Evolutionary conservation across 768 basidiomycete species (phyloP).

Genomic region (Phaeotremella skinneri): DNA sequence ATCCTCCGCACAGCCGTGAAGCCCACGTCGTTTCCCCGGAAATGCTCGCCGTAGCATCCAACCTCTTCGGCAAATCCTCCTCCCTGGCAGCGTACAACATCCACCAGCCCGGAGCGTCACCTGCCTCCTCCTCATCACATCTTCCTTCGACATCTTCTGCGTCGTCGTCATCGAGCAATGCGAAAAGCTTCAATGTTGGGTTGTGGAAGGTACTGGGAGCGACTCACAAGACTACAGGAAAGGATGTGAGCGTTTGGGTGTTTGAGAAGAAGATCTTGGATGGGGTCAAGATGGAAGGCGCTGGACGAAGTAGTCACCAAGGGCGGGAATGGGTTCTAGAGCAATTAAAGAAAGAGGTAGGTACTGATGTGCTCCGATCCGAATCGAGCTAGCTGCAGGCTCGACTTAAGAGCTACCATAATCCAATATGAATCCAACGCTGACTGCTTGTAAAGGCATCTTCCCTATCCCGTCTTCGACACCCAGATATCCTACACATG

Average conservation of each 20-base stretch:
- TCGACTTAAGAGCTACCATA: not conserved
- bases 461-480: slow-evolving; percentile 77
- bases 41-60: slow-evolving; percentile 37
- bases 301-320: slow-evolving; percentile 13
- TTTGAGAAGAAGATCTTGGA: slow-evolving; percentile 79
- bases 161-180: not conserved
- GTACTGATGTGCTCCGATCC: slow-evolving; percentile 63
- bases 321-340: slow-evolving; percentile 73
- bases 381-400: slow-evolving; percentile 78
- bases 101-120: slow-evolving; percentile 18
- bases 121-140: slow-evolving; percentile 30
- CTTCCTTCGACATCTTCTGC: slow-evolving; percentile 11
- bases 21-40: not conserved
- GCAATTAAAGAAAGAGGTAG: slow-evolving; percentile 81
- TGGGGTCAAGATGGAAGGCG: slow-evolving; percentile 62
- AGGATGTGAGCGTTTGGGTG: slow-evolving; percentile 88
- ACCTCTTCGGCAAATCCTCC: slow-evolving; percentile 31
- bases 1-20: too few species aligned
- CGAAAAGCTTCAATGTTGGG: slow-evolving; percentile 64
- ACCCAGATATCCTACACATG: slow-evolving; percentile 95
- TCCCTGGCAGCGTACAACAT: slow-evolving; percentile 34
- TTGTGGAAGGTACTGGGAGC: slow-evolving; percentile 86
- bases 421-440: not conserved
- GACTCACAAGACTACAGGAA: slow-evolving; percentile 81
- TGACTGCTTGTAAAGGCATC: slow-evolving; percentile 58